phyloP scores from a whole-genome alignment of 441 rosid genomes.

The Populus hybrid region DNA sequence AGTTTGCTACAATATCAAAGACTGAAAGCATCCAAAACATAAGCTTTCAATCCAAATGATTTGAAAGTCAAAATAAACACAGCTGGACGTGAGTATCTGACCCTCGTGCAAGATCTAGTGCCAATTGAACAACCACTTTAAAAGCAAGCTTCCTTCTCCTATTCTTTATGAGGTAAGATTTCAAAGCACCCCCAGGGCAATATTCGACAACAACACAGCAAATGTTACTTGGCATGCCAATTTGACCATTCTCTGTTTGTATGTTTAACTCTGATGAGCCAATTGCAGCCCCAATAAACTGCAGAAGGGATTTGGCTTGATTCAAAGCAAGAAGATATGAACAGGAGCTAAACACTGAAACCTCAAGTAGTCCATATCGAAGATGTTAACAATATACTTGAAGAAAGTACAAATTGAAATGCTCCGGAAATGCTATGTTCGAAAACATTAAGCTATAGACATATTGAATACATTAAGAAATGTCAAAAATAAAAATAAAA shows the following conservation, averaged over 20 bases:
- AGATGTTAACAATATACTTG: neutral
- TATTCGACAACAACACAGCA: constrained; percentile 94
- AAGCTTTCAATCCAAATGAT: neutral
- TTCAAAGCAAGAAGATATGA: neutral
- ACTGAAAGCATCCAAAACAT: neutral
- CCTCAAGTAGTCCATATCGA: neutral
- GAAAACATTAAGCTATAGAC: too few relatives aligned
- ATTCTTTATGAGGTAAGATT: constrained; percentile 77
- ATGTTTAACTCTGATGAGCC: constrained; percentile 72
- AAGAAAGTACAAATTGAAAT: neutral
- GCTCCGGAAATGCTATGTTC: neutral
- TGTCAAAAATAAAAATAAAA: too few relatives aligned
- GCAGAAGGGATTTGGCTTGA: constrained; percentile 16
- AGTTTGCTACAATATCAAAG: neutral
- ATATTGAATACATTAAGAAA: too few relatives aligned
- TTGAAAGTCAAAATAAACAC: neutral
- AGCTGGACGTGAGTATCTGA: constrained; percentile 25
- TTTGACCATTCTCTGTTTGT: constrained; percentile 75
- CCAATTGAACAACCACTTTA: constrained; percentile 81
- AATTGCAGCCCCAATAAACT: constrained; percentile 94
- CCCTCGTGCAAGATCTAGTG: constrained; percentile 98
- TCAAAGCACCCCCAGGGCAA: constrained; percentile 85
- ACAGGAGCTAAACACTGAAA: too few relatives aligned
- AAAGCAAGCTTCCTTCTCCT: constrained; percentile 86
- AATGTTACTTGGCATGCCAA: constrained; percentile 70